These are phyloP conservation scores for Wolfiporia cocos DNA, from an alignment of 1,284 basidiomycete genomes.

Conservation along the genomic window DNA sequence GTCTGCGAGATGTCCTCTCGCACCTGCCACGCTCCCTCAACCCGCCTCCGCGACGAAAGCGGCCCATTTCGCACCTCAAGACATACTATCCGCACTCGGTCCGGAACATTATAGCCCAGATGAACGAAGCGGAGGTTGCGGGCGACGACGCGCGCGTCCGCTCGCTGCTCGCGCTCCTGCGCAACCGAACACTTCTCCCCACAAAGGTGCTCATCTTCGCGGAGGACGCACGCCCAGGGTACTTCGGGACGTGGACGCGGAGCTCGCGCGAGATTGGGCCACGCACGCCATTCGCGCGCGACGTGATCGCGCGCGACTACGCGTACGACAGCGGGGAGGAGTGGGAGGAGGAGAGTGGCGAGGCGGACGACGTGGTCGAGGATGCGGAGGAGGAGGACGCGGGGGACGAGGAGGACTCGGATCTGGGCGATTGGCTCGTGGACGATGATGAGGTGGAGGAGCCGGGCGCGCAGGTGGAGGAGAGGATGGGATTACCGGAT, in stretches of 20 bases:
- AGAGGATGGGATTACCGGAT: constrained; percentile 34
- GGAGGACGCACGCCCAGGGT: constrained; percentile 76
- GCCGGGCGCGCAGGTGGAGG: constrained; percentile 33
- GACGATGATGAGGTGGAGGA: constrained; percentile 64
- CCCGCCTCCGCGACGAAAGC: constrained; percentile 21
- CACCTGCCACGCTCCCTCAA: constrained; percentile 28
- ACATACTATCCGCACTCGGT: constrained; percentile 31
- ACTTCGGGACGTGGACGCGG: constrained; percentile 84
- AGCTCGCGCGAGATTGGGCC: constrained; percentile 65
- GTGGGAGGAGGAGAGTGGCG: constrained; percentile 78
- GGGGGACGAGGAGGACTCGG: constrained; percentile 60
- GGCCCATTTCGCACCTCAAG: constrained; percentile 24
- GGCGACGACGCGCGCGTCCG: constrained; percentile 63
- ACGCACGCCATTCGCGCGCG: constrained; percentile 68
- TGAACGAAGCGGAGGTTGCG: constrained; percentile 72
- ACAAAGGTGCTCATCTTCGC: constrained; percentile 73
- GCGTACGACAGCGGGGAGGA: constrained; percentile 82
- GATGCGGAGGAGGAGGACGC: constrained; percentile 56
- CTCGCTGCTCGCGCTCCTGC: constrained; percentile 45
- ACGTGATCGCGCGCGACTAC: constrained; percentile 71
- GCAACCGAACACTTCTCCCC: constrained; percentile 52
- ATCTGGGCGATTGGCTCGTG: constrained; percentile 71
- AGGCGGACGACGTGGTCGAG: constrained; percentile 67
- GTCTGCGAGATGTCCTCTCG: constrained; percentile 33
- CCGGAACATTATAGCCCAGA: constrained; percentile 52